Evolutionary conservation across 2,329 filamentous ascomycete species (phyloP).

Genomic region (Orbilia brochopaga): DNA sequence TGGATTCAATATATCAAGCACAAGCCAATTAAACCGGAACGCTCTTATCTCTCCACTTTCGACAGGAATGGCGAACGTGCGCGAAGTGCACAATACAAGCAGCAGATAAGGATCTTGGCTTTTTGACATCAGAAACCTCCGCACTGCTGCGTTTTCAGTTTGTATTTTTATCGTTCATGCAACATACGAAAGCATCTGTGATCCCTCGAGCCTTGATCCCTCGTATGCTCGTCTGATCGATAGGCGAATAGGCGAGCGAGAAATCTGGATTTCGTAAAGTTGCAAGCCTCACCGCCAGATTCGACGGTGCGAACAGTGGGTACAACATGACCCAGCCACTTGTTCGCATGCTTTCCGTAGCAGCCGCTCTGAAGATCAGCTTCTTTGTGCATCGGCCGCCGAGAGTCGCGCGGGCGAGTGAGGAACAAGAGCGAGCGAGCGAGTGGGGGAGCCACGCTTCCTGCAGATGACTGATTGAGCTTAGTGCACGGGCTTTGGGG

Average conservation of each 20-base stretch:
- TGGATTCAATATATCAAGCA: constrained; percentile 6
- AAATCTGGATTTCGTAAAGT: background rate
- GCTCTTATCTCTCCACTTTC: constrained; percentile 48
- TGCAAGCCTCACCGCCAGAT: background rate
- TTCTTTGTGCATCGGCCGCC: constrained; percentile 17
- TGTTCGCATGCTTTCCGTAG: background rate
- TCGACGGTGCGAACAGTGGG: background rate
- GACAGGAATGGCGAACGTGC: constrained; percentile 48
- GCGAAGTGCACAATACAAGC: background rate
- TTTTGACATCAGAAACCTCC: constrained; percentile 28
- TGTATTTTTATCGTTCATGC: constrained; percentile 47
- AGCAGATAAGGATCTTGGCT: constrained; percentile 48
- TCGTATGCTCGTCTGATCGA: background rate
- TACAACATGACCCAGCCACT: background rate
- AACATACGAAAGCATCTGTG: background rate
- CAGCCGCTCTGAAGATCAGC: constrained; percentile 36
- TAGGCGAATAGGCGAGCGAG: background rate
- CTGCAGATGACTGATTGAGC: constrained; percentile 44
- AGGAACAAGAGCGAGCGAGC: constrained; percentile 5
- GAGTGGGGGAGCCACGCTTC: constrained; percentile 38
- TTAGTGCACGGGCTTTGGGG: constrained; percentile 37
- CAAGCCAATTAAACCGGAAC: constrained; percentile 50
- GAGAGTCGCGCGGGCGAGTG: constrained; percentile 16
- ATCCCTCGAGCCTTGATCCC: constrained; percentile 6
- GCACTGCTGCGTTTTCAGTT: constrained; percentile 43